Base-by-base conservation (phyloP, 1,284 basidiomycete species). In the Leccinum ponderosum region DNA sequence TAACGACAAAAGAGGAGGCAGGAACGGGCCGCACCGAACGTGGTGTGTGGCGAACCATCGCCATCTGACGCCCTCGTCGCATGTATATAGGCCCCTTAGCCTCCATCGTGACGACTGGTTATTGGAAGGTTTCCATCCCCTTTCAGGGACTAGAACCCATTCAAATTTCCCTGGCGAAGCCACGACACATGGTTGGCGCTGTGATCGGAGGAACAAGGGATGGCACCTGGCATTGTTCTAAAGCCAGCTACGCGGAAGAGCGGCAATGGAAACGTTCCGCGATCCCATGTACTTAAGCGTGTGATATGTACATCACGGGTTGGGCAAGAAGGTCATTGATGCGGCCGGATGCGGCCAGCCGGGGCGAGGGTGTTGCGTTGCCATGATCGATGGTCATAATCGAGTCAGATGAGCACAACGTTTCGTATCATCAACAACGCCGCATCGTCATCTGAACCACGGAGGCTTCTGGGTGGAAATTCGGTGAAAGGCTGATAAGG, bases 401-500 rank as follows among this genome's bases (percentile, higher is more conserved):
- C 69, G 65, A 61, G 68, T 73, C 57, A 53, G 65, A 35, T 55
- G 59, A 29, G 8, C 17, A 29, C 17, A 51, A 51, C 50, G 22
- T 37, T 50, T 58, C 53, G 67, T 50, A 51, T 57, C 61, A 47
- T 35, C 6, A 20, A 12, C 44, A 47, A 47, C 20, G 44, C 44
- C 44, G 44, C 44, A 47, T 47, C 44, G 44, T 47, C 44, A 47
- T 47, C 44, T 47, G 44, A 47, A 47, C 44, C 44, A 47, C 11
- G 20, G 12, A 22, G 20, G 51, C 56, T 71, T 68, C 65, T 47
- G 48, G 48, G 4, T 50, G 37, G 62, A 66, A 66, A 66, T 69
- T 73, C 58, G 61, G 63, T 65, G 59, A 71, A 73, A 63, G 62
- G 63, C 58, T 73, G 73, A 72, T 75, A 75, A 68, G 72, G 55